A percentile compares a stretch with the other conserved stretches of the same genome.
These are phyloP conservation scores for Neurospora sp. DNA, from an alignment of 495 filamentous ascomycete genomes.

Conservation along the genomic window DNA sequence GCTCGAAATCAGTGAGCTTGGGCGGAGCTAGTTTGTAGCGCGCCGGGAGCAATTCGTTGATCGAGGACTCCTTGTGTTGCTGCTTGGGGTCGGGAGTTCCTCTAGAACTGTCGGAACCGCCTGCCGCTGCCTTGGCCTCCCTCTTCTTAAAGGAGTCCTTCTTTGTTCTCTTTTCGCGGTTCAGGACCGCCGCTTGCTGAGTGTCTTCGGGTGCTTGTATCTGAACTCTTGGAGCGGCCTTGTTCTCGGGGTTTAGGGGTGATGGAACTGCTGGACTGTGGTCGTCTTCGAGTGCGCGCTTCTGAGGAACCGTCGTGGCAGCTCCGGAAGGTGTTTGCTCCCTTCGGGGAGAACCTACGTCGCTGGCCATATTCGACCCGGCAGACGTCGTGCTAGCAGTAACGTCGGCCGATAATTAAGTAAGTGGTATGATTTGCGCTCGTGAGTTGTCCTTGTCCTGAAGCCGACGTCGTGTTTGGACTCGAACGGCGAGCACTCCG, in stretches of 20 bases:
- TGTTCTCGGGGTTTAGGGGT: slow-evolving; percentile 50
- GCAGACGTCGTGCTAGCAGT: not conserved
- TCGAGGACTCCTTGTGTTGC: slow-evolving; percentile 38
- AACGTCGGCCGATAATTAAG: not conserved
- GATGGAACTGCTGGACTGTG: slow-evolving; percentile 50
- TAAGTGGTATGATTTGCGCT: not conserved
- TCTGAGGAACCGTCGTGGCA: slow-evolving; percentile 45
- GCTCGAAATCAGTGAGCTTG: slow-evolving; percentile 47
- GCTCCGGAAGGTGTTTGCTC: slow-evolving; percentile 32
- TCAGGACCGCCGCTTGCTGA: slow-evolving; percentile 27
- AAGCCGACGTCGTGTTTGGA: not conserved
- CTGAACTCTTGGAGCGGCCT: slow-evolving; percentile 16
- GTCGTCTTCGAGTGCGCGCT: slow-evolving; percentile 44
- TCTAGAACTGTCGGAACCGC: slow-evolving; percentile 34
- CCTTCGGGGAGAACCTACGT: slow-evolving; percentile 25
- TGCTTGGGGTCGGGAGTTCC: slow-evolving; percentile 48
- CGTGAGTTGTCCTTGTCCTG: not conserved
- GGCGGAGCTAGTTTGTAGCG: slow-evolving; percentile 51
- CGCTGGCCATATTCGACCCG: slow-evolving; percentile 26
- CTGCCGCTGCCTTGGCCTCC: slow-evolving; percentile 53
- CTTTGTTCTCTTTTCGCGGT: slow-evolving; percentile 45
- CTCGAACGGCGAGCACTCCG: not conserved
- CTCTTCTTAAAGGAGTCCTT: slow-evolving; percentile 71
- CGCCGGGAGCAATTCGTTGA: slow-evolving; percentile 36
- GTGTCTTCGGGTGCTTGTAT: slow-evolving; percentile 26